Evolutionary conservation across 495 filamentous ascomycete genomes (phyloP).

Genomic region (Alectoria sarmentosa): DNA sequence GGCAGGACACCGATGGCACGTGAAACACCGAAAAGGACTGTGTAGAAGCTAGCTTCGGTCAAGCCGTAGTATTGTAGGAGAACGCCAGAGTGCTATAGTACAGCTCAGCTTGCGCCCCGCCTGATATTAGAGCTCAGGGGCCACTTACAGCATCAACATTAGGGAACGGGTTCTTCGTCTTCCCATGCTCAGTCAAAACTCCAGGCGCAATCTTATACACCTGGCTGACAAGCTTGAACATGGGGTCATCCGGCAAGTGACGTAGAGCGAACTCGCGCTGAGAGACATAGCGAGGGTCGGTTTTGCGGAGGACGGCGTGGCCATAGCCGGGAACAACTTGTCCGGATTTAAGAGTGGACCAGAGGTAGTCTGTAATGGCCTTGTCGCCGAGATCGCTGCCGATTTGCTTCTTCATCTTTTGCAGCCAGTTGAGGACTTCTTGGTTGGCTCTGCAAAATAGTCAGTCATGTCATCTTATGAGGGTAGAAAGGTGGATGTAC

Average conservation of each 20-base stretch:
- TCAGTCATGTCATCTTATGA: conserved; percentile 9
- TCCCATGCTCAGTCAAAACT: conserved; percentile 97
- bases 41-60: conserved; percentile 99
- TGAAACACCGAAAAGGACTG: conserved; percentile 96
- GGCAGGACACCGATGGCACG: conserved; percentile 96
- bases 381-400: conserved; percentile 92
- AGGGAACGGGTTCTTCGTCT: conserved; percentile 90
- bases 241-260: conserved; percentile 88
- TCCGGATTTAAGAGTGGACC: conserved; percentile 90
- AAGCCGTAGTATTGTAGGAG: conserved; percentile 99
- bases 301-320: conserved; percentile 98
- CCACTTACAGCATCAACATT: conserved; percentile 53
- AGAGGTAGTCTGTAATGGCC: conserved; percentile 95
- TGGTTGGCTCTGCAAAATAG: conserved; percentile 68
- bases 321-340: conserved; percentile 97
- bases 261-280: conserved; percentile 93
- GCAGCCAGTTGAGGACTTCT: conserved; percentile 97
- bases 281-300: conserved; percentile 94
- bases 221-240: conserved; percentile 99
- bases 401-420: conserved; percentile 93
- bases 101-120: conserved; percentile 32
- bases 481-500: conserved; percentile 29
- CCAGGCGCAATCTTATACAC: conserved; percentile 99
- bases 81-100: conserved; percentile 76
- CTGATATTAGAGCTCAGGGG: conserved; percentile 37